phyloP scores from a whole-genome alignment of 2,329 filamentous ascomycete species.

The Nannizzia gypsea region DNA sequence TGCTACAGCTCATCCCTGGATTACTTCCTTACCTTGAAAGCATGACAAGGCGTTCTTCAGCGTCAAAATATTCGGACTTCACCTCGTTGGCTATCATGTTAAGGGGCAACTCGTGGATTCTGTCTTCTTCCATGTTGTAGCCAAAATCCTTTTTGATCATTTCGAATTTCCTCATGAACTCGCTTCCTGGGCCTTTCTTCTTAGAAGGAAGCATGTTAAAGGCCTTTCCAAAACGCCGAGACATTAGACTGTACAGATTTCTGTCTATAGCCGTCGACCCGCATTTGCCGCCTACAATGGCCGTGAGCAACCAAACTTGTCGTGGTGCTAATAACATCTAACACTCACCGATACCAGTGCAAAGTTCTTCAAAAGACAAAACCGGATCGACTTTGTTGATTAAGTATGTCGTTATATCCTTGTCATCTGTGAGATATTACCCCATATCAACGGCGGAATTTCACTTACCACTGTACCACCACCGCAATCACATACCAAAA shows the following conservation, averaged over 20 bases:
- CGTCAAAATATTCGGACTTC: slow-evolving; percentile 10
- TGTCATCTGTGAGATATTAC: not conserved
- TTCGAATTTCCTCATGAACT: slow-evolving; percentile 28
- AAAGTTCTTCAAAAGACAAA: slow-evolving; percentile 14
- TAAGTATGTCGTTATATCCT: not conserved
- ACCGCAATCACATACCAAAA: not conserved
- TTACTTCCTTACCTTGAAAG: slow-evolving; percentile 6
- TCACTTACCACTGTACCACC: not conserved
- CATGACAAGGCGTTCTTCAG: slow-evolving; percentile 7
- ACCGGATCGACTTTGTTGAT: slow-evolving; percentile 3
- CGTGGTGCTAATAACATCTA: not conserved
- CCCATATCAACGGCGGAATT: too few relatives aligned
- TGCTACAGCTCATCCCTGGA: not conserved
- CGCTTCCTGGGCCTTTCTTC: slow-evolving; percentile 21
- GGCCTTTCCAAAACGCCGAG: slow-evolving; percentile 18
- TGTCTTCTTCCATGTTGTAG: not conserved
- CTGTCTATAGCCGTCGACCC: slow-evolving; percentile 27
- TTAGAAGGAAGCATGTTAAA: slow-evolving; percentile 19
- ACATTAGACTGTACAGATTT: slow-evolving; percentile 23
- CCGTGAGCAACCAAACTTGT: not conserved
- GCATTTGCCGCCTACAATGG: slow-evolving; percentile 22
- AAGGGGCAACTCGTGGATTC: slow-evolving; percentile 13
- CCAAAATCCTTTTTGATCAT: slow-evolving; percentile 23
- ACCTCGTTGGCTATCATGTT: slow-evolving; percentile 10
- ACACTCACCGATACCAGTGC: slow-evolving; percentile 6